These are phyloP conservation scores for Phytophthora quininea DNA, from an alignment of 352 stramenopile species.

Conservation along the genomic window DNA sequence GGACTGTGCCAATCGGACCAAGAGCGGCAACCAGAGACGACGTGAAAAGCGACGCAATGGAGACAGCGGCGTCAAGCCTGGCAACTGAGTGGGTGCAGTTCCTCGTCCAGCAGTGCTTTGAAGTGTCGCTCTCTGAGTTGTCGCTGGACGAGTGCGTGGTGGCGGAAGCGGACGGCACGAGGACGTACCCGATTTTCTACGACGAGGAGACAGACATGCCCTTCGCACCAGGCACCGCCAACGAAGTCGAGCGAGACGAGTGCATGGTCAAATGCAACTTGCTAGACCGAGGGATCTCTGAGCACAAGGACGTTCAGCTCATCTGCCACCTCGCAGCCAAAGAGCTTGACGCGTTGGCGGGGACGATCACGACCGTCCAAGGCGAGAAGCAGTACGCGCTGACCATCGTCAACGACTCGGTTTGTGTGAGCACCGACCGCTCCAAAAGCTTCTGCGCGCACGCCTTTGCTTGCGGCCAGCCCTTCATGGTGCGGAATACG, in stretches of 20 bases:
- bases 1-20: constrained; percentile 7
- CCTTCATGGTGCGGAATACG: constrained; percentile 56
- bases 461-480: constrained; percentile 28
- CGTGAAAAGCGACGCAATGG: constrained; percentile 28
- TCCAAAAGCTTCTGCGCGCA: constrained; percentile 49
- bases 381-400: constrained; percentile 37
- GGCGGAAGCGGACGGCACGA: constrained; percentile 45
- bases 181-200: constrained; percentile 56
- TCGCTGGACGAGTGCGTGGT: constrained; percentile 48
- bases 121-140: constrained; percentile 47
- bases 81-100: constrained; percentile 42
- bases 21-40: constrained; percentile 20
- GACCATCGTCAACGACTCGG: constrained; percentile 13
- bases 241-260: constrained; percentile 37
- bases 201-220: constrained; percentile 43
- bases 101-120: constrained; percentile 70
- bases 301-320: constrained; percentile 48
- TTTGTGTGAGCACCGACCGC: constrained; percentile 25
- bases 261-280: constrained; percentile 41
- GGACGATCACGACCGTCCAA: constrained; percentile 46
- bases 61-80: constrained; percentile 15
- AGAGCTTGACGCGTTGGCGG: constrained; percentile 44
- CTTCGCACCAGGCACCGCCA: constrained; percentile 23
- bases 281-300: constrained; percentile 14
- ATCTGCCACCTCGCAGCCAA: constrained; percentile 60